Evolutionary conservation across 192 early-diverging fungal species (phyloP), one percentile per base, ranked within the genome.

Genomic region (Backusella tuberculispora): DNA sequence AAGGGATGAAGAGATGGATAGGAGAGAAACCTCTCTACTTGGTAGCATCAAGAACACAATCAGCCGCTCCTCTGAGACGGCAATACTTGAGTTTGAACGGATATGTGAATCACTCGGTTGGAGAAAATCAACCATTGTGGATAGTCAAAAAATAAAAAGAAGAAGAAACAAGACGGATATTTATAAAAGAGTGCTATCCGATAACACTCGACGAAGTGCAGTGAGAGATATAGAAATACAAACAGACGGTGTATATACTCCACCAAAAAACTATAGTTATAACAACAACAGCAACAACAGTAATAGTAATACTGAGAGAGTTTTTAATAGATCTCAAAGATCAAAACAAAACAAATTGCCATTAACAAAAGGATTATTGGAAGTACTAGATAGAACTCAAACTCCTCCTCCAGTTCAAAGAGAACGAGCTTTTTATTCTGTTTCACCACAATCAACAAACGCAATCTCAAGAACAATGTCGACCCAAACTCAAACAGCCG

Each of bases 201-300:
- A 60, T 26, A 60, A 60, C 26, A 60, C 53, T 21, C 17, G 53
- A 26, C 53, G 53, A 4, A 60, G 53, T 60, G 53, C 53, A 4
- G 53, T 60, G 19, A 60, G 53, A 60, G 53, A 60, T 26, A 60
- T 60, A 24, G 53, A 60, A 12, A 60, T 60, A 60, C 53, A 60
- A 10, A 60, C 53, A 60, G 53, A 60, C n/a, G 8, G 48, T 21
- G 48, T 17, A 8, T 60, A 60, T 24, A 12, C 19, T 60, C 5
- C 53, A 60, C 21, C 53, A 60, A 60, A 60, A 60, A 19, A 10
- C 19, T 10, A 19, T n/a, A 60, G 53, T 26, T 26, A 26, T 24
- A 60, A 3, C 10, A 14, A 14, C 12, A 46, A 2, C 12, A 12
- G 24, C 26, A 26, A 21, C 19, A 50, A 50, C 19, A 50, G 8